These are phyloP conservation scores for Murraya paniculata DNA, from an alignment of 345 rosid genomes.

Conservation along the genomic window DNA sequence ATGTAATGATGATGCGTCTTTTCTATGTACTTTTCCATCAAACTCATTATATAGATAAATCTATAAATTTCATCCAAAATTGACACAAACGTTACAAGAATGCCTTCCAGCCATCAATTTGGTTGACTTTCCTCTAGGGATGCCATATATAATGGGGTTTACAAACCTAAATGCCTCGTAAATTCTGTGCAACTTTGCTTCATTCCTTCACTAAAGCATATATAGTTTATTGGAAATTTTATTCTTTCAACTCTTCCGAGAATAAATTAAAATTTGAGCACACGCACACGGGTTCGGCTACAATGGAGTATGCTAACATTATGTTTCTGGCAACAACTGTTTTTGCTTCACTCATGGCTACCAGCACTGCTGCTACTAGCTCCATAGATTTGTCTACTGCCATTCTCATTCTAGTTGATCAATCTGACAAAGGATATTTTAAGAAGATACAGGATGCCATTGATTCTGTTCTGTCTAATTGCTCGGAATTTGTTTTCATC, in stretches of 20 bases:
- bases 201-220: constrained; percentile 21
- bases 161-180: constrained; percentile 11
- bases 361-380: background rate
- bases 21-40: no score
- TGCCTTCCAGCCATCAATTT: constrained; percentile 13
- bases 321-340: constrained; percentile 2
- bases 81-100: no score
- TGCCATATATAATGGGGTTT: constrained; percentile 8
- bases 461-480: constrained; percentile 55
- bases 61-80: no score
- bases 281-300: constrained; percentile 20
- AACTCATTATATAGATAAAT: no score
- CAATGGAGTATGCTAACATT: background rate
- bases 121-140: constrained; percentile 15
- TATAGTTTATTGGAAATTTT: background rate
- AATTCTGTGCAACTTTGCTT: constrained; percentile 18
- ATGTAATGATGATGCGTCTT: background rate
- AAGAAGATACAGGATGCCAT: constrained; percentile 65
- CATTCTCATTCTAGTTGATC: constrained; percentile 58
- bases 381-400: constrained; percentile 35
- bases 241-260: constrained; percentile 28
- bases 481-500: constrained; percentile 42
- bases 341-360: constrained; percentile 23
- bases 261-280: background rate
- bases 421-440: constrained; percentile 66